Conservation (phyloP, 345 rosid genomes). For the Boechera divaricarpa region DNA sequence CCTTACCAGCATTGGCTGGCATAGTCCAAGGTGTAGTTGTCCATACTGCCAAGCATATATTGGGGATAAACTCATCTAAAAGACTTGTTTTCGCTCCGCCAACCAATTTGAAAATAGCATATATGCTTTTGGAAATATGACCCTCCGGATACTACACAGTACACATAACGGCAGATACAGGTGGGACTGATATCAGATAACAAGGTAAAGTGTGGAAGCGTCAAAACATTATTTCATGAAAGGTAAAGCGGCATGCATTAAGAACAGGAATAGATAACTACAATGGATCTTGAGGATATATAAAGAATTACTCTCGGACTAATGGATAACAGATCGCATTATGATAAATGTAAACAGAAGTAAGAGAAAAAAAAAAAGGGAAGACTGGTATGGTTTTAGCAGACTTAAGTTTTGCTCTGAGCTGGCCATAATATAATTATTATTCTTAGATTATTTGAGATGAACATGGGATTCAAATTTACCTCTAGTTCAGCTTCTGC, state of each 20-base stretch:
- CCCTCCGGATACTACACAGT: slow-evolving; percentile 93
- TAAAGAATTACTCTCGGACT: slow-evolving; percentile 1
- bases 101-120: slow-evolving; percentile 69
- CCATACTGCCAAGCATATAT: slow-evolving; percentile 86
- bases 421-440: neutral
- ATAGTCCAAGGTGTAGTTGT: slow-evolving; percentile 98
- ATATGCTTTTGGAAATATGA: slow-evolving; percentile 92
- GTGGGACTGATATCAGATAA: slow-evolving; percentile 25
- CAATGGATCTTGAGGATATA: neutral
- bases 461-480: slow-evolving; percentile 25
- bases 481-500: slow-evolving; percentile 99
- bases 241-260: neutral
- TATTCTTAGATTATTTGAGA: slow-evolving; percentile 10
- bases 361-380: slow-evolving; percentile 7
- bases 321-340: slow-evolving; percentile 5
- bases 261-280: neutral
- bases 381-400: slow-evolving; percentile 23
- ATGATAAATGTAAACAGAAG: slow-evolving; percentile 9
- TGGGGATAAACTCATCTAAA: slow-evolving; percentile 72
- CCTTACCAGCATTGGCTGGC: slow-evolving; percentile 93
- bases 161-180: slow-evolving; percentile 36
- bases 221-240: neutral
- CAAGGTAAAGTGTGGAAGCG: slow-evolving; percentile 12
- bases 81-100: slow-evolving; percentile 50
- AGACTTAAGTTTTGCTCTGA: slow-evolving; percentile 5